These are phyloP conservation scores for Trematosphaeria pertusa DNA, from an alignment of 2,329 filamentous ascomycete genomes.

Conservation along the genomic window DNA sequence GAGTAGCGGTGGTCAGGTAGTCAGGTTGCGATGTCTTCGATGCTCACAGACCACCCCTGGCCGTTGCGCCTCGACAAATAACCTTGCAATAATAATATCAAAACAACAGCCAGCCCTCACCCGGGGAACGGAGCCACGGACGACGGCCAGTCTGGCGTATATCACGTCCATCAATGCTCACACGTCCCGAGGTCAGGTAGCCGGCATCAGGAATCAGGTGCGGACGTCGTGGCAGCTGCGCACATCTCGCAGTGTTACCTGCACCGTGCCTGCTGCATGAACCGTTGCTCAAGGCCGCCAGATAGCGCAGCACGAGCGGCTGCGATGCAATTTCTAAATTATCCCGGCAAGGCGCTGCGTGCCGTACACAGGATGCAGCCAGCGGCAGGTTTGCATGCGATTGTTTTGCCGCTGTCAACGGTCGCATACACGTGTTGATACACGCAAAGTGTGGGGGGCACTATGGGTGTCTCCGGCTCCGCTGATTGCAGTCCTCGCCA, in stretches of 20 bases:
- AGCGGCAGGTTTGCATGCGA: neutral
- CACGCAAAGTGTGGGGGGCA: neutral
- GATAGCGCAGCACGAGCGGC: conserved; percentile 5
- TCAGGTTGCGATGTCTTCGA: conserved; percentile 12
- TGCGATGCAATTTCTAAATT: conserved; percentile 6
- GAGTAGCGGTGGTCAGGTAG: conserved; percentile 5
- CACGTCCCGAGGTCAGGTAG: no score
- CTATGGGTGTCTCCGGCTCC: neutral
- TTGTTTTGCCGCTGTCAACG: neutral
- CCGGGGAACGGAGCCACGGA: conserved; percentile 18
- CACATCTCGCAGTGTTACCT: conserved; percentile 13
- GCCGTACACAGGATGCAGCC: neutral
- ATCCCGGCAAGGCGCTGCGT: neutral
- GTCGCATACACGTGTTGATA: no score
- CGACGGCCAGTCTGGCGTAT: conserved; percentile 6
- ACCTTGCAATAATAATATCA: conserved; percentile 18
- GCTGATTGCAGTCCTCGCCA: neutral
- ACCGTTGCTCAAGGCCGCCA: conserved; percentile 3
- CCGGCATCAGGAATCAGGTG: no score
- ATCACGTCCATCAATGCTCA: conserved; percentile 1
- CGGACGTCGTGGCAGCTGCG: conserved; percentile 7
- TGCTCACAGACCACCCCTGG: conserved; percentile 17
- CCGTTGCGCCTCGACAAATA: conserved; percentile 13
- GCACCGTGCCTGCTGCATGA: conserved; percentile 10
- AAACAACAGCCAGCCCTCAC: conserved; percentile 24